phyloP scores from a whole-genome alignment of 495 filamentous ascomycete species.

The Penicillium turbatum region DNA sequence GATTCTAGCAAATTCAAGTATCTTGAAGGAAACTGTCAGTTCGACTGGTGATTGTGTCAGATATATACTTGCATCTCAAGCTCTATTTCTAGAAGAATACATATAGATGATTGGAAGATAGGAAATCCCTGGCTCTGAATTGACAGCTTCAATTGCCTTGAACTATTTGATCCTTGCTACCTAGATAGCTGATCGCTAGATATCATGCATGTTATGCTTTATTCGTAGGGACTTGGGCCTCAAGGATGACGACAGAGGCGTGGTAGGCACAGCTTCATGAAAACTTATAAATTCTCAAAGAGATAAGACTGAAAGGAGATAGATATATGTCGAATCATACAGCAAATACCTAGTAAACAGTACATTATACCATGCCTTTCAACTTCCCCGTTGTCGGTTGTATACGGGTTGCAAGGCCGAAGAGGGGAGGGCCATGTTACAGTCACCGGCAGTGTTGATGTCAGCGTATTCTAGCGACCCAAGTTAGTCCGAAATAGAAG shows the following conservation, averaged over 20 bases:
- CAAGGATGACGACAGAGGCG: conserved; percentile 29
- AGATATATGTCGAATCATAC: background rate
- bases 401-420: conserved; percentile 5
- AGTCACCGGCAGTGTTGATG: conserved; percentile 28
- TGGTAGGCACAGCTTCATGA: background rate
- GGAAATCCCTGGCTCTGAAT: background rate
- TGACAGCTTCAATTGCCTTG: background rate
- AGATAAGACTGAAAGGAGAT: too few species aligned
- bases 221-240: conserved; percentile 4
- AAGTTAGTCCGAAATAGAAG: background rate
- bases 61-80: background rate
- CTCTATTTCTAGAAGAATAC: background rate
- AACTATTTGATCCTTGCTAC: background rate
- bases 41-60: too few species aligned
- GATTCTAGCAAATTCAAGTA: too few species aligned
- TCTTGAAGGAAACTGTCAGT: too few species aligned
- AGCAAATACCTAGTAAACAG: background rate
- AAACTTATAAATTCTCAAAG: background rate
- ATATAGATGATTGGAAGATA: background rate
- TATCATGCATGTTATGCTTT: conserved; percentile 3
- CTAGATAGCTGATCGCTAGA: background rate
- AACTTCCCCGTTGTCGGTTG: background rate
- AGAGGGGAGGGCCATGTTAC: conserved; percentile 23
- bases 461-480: conserved; percentile 15
- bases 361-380: background rate